phyloP scores from a whole-genome alignment of 148 eudicot species.

The Polygonum aviculare region DNA sequence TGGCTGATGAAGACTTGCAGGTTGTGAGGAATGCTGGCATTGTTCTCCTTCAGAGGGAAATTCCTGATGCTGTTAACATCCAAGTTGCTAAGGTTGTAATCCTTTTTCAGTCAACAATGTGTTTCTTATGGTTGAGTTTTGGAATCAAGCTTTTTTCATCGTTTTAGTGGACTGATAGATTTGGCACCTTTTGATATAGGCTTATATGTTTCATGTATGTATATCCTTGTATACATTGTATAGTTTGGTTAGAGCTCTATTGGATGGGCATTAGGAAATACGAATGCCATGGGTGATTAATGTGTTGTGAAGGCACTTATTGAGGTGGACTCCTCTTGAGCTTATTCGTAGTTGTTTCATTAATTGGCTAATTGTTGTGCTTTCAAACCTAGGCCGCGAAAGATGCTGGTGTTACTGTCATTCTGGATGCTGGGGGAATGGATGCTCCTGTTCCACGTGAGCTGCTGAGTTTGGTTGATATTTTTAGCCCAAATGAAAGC shows the following conservation, averaged over 20 bases:
- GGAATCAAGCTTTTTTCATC: not conserved
- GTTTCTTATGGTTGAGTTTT: not conserved
- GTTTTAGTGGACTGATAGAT: not conserved
- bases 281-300: too few relatives aligned
- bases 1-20: conserved; percentile 46
- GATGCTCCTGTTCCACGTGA: conserved; percentile 55
- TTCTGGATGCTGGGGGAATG: conserved; percentile 62
- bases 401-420: conserved; percentile 46
- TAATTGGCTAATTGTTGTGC: conserved; percentile 2
- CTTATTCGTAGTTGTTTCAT: not conserved
- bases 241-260: not conserved
- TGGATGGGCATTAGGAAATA: not conserved
- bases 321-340: too few relatives aligned
- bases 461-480: conserved; percentile 34
- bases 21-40: conserved; percentile 72
- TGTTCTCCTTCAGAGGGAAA: conserved; percentile 93
- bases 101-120: not conserved
- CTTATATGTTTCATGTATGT: not conserved
- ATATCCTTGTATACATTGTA: not conserved
- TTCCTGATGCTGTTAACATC: conserved; percentile 80
- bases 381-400: conserved; percentile 37
- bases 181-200: not conserved
- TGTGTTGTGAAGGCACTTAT: too few relatives aligned
- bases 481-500: conserved; percentile 78
- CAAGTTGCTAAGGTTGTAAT: conserved; percentile 77